A percentile compares a stretch with the other conserved stretches of the same genome.
phyloP scores from a whole-genome alignment of 2,329 filamentous ascomycete species.

The Microdochium bolleyi region DNA sequence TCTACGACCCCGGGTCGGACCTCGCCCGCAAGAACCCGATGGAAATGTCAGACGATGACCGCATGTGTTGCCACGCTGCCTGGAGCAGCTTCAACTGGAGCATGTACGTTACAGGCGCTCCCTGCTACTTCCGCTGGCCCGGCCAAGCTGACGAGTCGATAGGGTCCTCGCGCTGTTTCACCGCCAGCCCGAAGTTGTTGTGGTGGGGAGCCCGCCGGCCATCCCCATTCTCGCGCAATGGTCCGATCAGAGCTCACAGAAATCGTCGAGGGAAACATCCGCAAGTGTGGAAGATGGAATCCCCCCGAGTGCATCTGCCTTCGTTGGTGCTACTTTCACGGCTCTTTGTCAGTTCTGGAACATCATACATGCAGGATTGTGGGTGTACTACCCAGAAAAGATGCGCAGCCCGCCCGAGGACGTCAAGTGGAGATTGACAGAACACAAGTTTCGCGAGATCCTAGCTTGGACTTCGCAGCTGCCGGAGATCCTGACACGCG shows the following conservation, averaged over 20 bases:
- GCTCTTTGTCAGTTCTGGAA: constrained; percentile 25
- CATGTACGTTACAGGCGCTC: constrained; percentile 20
- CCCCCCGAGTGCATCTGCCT: neutral
- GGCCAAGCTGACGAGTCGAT: neutral
- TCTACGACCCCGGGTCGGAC: constrained; percentile 15
- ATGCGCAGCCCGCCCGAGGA: constrained; percentile 4
- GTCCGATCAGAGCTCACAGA: neutral
- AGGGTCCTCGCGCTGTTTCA: constrained; percentile 23
- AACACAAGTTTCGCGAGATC: constrained; percentile 28
- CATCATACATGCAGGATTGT: constrained; percentile 23
- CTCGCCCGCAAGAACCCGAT: neutral
- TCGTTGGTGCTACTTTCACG: constrained; percentile 20
- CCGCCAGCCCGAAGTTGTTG: constrained; percentile 19
- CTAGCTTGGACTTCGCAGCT: constrained; percentile 26
- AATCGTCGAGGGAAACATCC: neutral
- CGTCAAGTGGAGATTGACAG: constrained; percentile 17
- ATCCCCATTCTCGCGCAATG: constrained; percentile 12
- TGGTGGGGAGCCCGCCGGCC: constrained; percentile 11
- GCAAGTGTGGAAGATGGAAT: neutral
- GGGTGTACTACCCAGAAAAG: constrained; percentile 16
- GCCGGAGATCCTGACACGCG: constrained; percentile 14
- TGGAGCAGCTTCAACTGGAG: constrained; percentile 30
- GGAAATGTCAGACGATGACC: constrained; percentile 10
- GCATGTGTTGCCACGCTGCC: constrained; percentile 14
- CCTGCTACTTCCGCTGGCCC: too few species aligned